Conservation (phyloP, 1,284 basidiomycete genomes). For the Amylostereum chailletii region DNA sequence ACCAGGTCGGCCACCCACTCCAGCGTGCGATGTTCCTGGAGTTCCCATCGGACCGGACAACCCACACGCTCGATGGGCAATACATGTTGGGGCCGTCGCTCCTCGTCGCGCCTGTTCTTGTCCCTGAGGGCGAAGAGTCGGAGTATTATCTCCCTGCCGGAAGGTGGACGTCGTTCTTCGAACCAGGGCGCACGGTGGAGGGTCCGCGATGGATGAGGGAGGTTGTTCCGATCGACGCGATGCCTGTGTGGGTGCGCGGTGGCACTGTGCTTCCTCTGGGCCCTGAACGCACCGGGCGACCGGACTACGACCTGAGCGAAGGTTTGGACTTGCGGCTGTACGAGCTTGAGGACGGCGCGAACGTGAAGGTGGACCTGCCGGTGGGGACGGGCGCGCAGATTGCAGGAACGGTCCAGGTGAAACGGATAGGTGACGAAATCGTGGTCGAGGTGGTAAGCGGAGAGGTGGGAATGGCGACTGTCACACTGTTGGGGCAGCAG, state of each 20-base stretch:
- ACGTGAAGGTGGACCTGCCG: conserved; percentile 35
- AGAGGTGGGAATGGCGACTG: conserved; percentile 13
- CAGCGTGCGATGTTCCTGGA: conserved; percentile 71
- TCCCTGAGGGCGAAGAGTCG: conserved; percentile 43
- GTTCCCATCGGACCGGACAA: conserved; percentile 58
- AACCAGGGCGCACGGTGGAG: conserved; percentile 35
- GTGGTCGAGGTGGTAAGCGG: conserved; percentile 21
- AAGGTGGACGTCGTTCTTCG: conserved; percentile 58
- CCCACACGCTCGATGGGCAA: conserved; percentile 57
- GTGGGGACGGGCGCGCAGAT: conserved; percentile 26
- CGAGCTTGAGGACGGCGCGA: conserved; percentile 37
- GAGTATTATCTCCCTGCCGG: conserved; percentile 67
- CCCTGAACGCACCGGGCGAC: conserved; percentile 40
- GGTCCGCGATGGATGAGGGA: conserved; percentile 54
- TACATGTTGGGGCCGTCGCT: conserved; percentile 65
- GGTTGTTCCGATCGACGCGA: conserved; percentile 43
- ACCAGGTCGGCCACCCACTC: conserved; percentile 50
- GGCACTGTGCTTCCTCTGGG: conserved; percentile 51
- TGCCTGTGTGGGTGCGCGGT: conserved; percentile 61
- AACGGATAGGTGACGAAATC: conserved; percentile 20
- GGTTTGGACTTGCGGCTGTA: conserved; percentile 46
- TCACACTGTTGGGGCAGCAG: conserved; percentile 12
- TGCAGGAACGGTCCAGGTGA: conserved; percentile 30
- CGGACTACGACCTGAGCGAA: conserved; percentile 56
- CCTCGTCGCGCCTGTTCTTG: conserved; percentile 69